Percentiles rank a stretch among this genome's conserved stretches.
phyloP scores from a whole-genome alignment of 306 rosid species.

The Prunus campanulata region DNA sequence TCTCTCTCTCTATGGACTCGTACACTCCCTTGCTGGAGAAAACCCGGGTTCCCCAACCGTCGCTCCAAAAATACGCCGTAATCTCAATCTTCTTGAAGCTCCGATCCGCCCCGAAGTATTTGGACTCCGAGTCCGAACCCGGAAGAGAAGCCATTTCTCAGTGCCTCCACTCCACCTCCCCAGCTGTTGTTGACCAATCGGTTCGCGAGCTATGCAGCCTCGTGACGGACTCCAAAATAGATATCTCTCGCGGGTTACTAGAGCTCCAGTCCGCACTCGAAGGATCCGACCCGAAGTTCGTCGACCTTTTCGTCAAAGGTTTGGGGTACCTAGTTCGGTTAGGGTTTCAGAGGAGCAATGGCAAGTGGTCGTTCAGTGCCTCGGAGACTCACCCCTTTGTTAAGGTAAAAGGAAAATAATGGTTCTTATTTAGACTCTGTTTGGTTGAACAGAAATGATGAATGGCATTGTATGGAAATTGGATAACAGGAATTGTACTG shows the following conservation, averaged over 20 bases:
- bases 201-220: conserved; percentile 83
- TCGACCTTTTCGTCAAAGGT: conserved; percentile 68
- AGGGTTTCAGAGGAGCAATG: conserved; percentile 54
- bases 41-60: conserved; percentile 74
- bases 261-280: conserved; percentile 83
- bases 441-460: background rate
- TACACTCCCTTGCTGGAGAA: conserved; percentile 58
- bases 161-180: conserved; percentile 62
- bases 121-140: conserved; percentile 66
- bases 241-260: conserved; percentile 44
- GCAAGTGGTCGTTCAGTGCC: conserved; percentile 37
- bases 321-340: conserved; percentile 63
- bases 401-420: conserved; percentile 38
- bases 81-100: conserved; percentile 81
- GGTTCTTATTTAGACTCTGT: background rate
- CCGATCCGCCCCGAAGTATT: conserved; percentile 61
- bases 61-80: conserved; percentile 81
- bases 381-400: conserved; percentile 63
- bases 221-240: conserved; percentile 49
- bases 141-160: conserved; percentile 68
- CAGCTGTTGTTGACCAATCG: conserved; percentile 77
- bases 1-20: conserved; percentile 50
- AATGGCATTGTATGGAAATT: background rate
- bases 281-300: conserved; percentile 55
- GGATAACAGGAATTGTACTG: background rate